These are phyloP conservation scores for Metschnikowia reukaufii DNA, from an alignment of 805 yeast genomes.

Conservation along the genomic window DNA sequence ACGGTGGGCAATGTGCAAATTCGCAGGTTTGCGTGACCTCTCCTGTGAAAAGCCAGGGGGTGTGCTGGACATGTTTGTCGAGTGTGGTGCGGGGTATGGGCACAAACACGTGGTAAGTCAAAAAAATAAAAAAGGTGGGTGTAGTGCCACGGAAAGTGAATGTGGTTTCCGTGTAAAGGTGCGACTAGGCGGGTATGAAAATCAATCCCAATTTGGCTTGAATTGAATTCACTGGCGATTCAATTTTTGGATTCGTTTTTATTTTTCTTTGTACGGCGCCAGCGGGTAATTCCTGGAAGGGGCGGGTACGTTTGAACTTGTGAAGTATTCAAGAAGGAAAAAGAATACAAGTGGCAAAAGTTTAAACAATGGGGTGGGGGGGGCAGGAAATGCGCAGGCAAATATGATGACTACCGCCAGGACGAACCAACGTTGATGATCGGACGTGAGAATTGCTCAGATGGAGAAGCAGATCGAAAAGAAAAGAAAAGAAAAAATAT, in stretches of 20 bases:
- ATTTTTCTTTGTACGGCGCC: not conserved
- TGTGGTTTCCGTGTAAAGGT: not conserved
- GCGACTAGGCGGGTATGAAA: not conserved
- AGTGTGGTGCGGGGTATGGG: not conserved
- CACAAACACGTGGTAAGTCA: not conserved
- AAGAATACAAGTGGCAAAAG: not conserved
- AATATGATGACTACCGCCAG: not conserved
- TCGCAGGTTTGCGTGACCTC: conserved; percentile 31
- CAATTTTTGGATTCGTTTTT: too few relatives aligned
- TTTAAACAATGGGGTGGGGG: not conserved
- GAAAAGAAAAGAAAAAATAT: not conserved
- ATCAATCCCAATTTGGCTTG: too few relatives aligned
- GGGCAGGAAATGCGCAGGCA: not conserved
- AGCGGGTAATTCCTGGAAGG: not conserved
- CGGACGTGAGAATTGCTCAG: not conserved
- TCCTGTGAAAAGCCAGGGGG: conserved; percentile 12
- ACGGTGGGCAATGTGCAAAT: conserved; percentile 91
- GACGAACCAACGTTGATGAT: not conserved
- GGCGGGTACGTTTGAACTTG: too few relatives aligned
- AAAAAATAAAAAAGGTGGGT: too few relatives aligned
- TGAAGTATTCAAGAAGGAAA: not conserved
- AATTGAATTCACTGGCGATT: too few relatives aligned
- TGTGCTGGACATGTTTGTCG: conserved; percentile 15
- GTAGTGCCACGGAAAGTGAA: not conserved
- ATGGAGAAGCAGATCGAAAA: not conserved